A percentile compares a stretch with the other conserved stretches of the same genome.
Conservation (phyloP, 768 basidiomycete species). For the Pleurotus pulmonarius region DNA sequence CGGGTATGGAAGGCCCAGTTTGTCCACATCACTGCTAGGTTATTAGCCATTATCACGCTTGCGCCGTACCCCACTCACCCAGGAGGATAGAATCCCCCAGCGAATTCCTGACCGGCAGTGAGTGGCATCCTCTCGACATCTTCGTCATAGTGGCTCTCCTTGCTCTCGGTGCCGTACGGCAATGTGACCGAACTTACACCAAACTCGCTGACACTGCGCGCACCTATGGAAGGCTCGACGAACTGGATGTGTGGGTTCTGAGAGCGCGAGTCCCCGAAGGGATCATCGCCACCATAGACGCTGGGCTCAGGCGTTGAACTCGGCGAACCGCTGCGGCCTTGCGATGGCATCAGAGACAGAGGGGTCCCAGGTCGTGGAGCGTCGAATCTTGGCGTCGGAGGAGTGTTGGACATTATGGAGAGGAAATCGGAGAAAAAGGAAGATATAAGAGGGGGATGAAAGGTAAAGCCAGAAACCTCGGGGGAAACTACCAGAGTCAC, state of each 20-base stretch:
- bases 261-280: slow-evolving; percentile 3
- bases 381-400: neutral
- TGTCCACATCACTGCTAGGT: slow-evolving; percentile 1
- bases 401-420: slow-evolving; percentile 2
- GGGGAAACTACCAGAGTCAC: slow-evolving; percentile 9
- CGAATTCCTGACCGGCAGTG: slow-evolving; percentile 1
- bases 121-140: slow-evolving; percentile 1
- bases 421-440: neutral
- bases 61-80: no score
- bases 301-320: neutral
- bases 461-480: neutral
- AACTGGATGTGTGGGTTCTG: slow-evolving; percentile 1
- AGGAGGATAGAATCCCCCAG: slow-evolving; percentile 6
- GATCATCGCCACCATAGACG: neutral
- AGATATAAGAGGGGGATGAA: neutral
- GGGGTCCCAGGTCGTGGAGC: slow-evolving; percentile 4
- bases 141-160: neutral
- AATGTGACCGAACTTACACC: neutral
- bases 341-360: neutral
- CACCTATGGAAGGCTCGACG: slow-evolving; percentile 1
- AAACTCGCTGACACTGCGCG: slow-evolving; percentile 1
- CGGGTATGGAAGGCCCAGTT: slow-evolving; percentile 4
- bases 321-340: neutral
- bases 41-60: no score
- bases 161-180: neutral